phyloP scores from a whole-genome alignment of 1,284 basidiomycete species.

The Pyrrhoderma noxium region DNA sequence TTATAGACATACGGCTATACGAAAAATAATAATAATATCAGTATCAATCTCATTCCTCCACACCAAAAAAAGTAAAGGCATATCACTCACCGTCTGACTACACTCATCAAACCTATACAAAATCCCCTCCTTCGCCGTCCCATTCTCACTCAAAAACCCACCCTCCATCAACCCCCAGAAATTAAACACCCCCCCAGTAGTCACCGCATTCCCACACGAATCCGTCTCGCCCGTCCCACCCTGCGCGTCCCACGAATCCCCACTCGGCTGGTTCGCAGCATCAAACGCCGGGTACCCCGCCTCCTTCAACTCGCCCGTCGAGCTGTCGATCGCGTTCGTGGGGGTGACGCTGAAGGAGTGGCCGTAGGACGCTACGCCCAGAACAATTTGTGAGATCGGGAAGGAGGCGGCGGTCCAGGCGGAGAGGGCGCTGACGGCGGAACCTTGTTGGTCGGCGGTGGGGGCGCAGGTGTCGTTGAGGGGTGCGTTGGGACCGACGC shows the following conservation, averaged over 20 bases:
- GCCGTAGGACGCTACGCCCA: constrained; percentile 78
- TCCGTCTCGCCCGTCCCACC: constrained; percentile 34
- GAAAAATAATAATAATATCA: constrained; percentile 1
- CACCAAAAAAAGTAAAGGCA: neutral
- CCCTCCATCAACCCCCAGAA: constrained; percentile 53
- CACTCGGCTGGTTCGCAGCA: constrained; percentile 35
- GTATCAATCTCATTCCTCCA: neutral
- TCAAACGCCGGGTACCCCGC: constrained; percentile 45
- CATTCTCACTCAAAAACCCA: constrained; percentile 48
- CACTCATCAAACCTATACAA: constrained; percentile 51
- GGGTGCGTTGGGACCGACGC: constrained; percentile 73
- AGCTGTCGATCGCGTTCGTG: neutral
- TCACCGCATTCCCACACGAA: constrained; percentile 42
- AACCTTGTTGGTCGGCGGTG: constrained; percentile 57
- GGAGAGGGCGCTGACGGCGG: constrained; percentile 64
- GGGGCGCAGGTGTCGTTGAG: constrained; percentile 67
- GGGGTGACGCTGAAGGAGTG: constrained; percentile 47
- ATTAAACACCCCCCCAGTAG: constrained; percentile 44
- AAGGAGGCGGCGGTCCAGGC: constrained; percentile 77
- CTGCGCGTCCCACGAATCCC: constrained; percentile 48
- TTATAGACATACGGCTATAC: constrained; percentile 58
- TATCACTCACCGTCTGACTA: constrained; percentile 56
- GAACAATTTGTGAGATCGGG: constrained; percentile 69
- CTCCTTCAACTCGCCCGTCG: constrained; percentile 26
- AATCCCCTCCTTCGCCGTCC: constrained; percentile 43